These are phyloP conservation scores for Eucalyptus leucophloia DNA, from an alignment of 345 rosid genomes.

Conservation along the genomic window DNA sequence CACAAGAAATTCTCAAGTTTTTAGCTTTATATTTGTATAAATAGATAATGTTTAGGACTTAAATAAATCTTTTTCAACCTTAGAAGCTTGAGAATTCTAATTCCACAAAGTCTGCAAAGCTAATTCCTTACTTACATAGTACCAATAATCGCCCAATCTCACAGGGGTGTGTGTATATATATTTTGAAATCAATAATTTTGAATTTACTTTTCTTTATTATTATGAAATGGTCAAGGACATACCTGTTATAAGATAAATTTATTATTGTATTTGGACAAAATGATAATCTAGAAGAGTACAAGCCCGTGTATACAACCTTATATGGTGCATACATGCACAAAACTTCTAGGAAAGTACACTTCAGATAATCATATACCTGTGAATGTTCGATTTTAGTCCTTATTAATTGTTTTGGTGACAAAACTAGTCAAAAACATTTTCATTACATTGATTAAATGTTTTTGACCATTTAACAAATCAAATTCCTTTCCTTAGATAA, in stretches of 20 bases:
- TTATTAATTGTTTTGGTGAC: no score
- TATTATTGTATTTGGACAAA: not conserved
- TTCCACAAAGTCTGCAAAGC: not conserved
- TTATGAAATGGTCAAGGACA: no score
- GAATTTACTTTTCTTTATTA: not conserved
- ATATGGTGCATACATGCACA: not conserved
- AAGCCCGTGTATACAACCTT: no score
- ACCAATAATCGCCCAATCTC: not conserved
- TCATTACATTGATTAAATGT: no score
- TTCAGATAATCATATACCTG: not conserved
- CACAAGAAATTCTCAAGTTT: not conserved
- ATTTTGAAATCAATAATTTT: not conserved
- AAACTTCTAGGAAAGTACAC: not conserved
- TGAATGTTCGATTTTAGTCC: no score
- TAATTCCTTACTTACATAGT: not conserved
- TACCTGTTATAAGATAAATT: not conserved
- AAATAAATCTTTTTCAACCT: not conserved
- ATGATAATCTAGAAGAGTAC: no score
- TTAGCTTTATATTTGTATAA: not conserved
- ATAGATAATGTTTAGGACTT: not conserved
- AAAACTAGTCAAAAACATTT: not conserved
- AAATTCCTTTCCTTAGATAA: no score
- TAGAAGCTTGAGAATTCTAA: not conserved
- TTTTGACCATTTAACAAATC: not conserved
- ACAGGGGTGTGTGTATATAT: no score